Percentiles rank a stretch among this genome's conserved stretches.
Evolutionary conservation across 164 flowering plant species (phyloP).

Genomic region (Umbilicus rupestris): DNA sequence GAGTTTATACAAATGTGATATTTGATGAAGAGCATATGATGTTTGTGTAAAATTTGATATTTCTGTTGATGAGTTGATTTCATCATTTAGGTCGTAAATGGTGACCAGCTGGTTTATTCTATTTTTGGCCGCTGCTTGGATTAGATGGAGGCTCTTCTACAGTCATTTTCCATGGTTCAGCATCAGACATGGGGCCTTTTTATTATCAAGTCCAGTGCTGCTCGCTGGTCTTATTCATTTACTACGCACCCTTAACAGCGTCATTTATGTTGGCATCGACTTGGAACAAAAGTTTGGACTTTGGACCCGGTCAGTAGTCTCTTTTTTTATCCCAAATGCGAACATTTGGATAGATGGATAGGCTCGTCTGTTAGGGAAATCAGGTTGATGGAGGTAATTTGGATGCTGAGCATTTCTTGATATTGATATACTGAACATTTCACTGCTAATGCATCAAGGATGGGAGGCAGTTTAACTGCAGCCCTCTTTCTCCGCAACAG

Average conservation of each 20-base stretch:
- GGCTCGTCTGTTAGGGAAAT: too few species aligned
- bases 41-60: too few species aligned
- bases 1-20: too few species aligned
- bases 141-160: conserved; percentile 58
- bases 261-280: conserved; percentile 51
- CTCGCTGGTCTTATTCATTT: conserved; percentile 73
- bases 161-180: conserved; percentile 20
- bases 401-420: too few species aligned
- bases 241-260: conserved; percentile 42
- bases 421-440: too few species aligned
- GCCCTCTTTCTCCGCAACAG: conserved; percentile 48
- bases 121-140: conserved; percentile 39
- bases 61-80: too few species aligned
- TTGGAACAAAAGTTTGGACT: conserved; percentile 73
- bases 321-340: too few species aligned
- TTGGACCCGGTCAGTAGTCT: conserved; percentile 44
- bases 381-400: not conserved
- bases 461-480: conserved; percentile 58
- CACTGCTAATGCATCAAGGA: conserved; percentile 52
- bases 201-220: conserved; percentile 38
- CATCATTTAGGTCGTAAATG: not conserved
- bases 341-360: too few species aligned
- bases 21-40: too few species aligned
- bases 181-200: conserved; percentile 69
- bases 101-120: not conserved